phyloP scores from a whole-genome alignment of 495 filamentous ascomycete genomes.

The Neurospora sp. region DNA sequence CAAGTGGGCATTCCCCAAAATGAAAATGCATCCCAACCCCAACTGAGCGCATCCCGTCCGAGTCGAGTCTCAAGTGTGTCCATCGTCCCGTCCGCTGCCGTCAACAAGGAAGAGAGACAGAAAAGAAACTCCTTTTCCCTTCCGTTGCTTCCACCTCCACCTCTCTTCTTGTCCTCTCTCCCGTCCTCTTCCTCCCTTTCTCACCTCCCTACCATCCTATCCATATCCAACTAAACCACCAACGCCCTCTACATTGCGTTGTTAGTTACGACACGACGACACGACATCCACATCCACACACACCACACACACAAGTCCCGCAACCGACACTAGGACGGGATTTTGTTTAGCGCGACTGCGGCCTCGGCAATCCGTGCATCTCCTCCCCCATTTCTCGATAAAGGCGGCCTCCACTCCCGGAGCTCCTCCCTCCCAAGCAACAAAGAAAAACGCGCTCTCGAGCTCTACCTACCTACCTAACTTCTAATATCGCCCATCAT shows the following conservation, averaged over 20 bases:
- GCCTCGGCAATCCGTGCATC: not conserved
- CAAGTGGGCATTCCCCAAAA: not conserved
- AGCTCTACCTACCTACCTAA: not conserved
- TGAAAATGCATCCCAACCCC: not conserved
- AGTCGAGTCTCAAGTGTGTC: not conserved
- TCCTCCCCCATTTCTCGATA: not conserved
- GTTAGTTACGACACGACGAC: not conserved
- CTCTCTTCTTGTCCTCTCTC: not conserved
- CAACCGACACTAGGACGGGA: not conserved
- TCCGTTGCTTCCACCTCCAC: not conserved
- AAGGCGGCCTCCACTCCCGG: not conserved
- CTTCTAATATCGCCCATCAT: not conserved
- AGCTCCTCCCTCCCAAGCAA: not conserved
- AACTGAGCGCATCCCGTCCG: not conserved
- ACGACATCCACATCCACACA: not conserved
- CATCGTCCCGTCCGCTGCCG: not conserved
- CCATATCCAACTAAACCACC: not conserved
- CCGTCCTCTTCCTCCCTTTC: not conserved
- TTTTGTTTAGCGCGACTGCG: not conserved
- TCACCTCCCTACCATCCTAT: not conserved
- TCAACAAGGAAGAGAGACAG: not conserved
- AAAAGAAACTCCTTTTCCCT: constrained; percentile 2
- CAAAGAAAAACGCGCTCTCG: not conserved
- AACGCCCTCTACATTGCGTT: not conserved
- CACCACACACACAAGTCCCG: not conserved